Percentiles rank a stretch among this genome's conserved stretches.
Evolutionary conservation across 176 grass and related monocot species (phyloP).

Genomic region (Ananas comosus): DNA sequence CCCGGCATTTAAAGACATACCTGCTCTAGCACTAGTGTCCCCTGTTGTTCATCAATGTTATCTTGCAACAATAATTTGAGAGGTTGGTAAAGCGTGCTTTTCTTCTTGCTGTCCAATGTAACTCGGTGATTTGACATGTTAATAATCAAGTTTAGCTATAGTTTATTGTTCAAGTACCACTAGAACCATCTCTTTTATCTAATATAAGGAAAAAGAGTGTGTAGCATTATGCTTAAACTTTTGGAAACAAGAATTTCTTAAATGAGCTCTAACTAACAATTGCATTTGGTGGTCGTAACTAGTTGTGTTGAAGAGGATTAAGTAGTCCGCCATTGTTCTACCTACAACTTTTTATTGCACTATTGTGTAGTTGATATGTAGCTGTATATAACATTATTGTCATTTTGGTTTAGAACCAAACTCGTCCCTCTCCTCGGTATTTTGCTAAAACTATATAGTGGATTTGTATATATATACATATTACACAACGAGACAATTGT

Average conservation of each 20-base stretch:
- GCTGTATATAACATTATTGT: no score
- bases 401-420: no score
- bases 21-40: constrained; percentile 21
- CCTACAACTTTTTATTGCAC: no score
- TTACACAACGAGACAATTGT: no score
- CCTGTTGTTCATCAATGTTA: constrained; percentile 7
- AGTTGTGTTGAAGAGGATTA: no score
- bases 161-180: not conserved
- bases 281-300: no score
- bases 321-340: no score
- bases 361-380: no score
- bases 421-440: no score
- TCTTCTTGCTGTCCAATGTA: constrained; percentile 3
- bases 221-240: not conserved
- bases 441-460: no score
- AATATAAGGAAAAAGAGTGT: not conserved
- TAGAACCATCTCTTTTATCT: not conserved
- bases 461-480: no score
- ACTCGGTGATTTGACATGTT: not conserved
- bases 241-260: not conserved
- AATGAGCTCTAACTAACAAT: no score
- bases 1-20: constrained; percentile 1
- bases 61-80: constrained; percentile 23
- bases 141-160: not conserved
- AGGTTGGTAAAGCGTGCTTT: constrained; percentile 26